Evolutionary conservation across 805 yeast species (phyloP).

Genomic region (Saccharomycopsis babjevae): DNA sequence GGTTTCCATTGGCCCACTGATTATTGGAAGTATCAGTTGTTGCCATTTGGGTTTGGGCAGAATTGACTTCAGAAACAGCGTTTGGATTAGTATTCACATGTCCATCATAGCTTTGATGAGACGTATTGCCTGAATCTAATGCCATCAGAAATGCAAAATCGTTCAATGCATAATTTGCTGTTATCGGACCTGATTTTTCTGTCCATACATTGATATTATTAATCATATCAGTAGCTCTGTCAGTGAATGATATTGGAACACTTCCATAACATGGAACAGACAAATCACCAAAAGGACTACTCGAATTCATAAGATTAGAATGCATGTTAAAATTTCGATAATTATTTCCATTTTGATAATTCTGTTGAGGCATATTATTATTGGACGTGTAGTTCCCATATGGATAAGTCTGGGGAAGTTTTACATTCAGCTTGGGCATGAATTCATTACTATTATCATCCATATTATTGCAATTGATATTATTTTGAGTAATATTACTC

Average conservation of each 20-base stretch:
- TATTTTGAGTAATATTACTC: background rate
- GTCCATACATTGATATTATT: constrained; percentile 55
- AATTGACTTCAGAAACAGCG: background rate
- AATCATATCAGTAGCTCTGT: constrained; percentile 50
- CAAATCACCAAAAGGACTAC: background rate
- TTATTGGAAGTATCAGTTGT: background rate
- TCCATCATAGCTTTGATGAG: background rate
- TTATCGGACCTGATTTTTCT: constrained; percentile 31
- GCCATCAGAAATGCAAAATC: constrained; percentile 25
- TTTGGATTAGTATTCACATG: background rate
- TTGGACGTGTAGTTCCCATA: background rate
- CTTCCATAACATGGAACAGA: background rate
- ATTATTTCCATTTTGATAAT: background rate
- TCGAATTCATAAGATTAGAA: background rate
- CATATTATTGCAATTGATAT: no score
- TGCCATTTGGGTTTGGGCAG: background rate
- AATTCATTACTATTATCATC: background rate
- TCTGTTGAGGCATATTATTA: background rate
- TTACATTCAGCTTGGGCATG: background rate
- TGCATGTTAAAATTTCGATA: background rate
- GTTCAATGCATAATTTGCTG: constrained; percentile 19
- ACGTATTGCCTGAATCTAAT: background rate
- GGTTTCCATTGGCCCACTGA: background rate
- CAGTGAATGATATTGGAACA: constrained; percentile 23
- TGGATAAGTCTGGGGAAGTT: background rate